Evolutionary conservation across 2,329 filamentous ascomycete genomes (phyloP), one percentile per base, ranked within the genome.

Genomic region (Aspergillus brunneoviolaceus): DNA sequence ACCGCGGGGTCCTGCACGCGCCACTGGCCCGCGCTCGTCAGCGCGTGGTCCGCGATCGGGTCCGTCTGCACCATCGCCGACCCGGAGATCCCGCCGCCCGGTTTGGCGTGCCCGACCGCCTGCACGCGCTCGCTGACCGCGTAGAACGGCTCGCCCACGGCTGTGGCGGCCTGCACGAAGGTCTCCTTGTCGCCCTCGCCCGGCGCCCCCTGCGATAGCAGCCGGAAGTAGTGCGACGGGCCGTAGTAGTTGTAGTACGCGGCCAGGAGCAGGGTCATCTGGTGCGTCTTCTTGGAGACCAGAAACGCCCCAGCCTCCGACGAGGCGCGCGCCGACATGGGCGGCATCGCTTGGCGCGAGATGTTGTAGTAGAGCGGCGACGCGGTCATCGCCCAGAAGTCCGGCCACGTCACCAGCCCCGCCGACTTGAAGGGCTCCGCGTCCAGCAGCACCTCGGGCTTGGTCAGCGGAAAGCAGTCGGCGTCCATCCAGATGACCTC

Each of bases 401-500:
- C 85, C 16, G 56, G 84, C 83, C 83, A 87, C 16, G 81, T 79
- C 16, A 87, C 76, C 55, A 86, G 72, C 14, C 85, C 85, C 1
- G 77, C 78, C 2, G 80, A 80, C 5, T 65, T 75, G 69, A 82
- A 87, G 0, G 83, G 82, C 42, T 83, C 79, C 1, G 76, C 73
- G n/a, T 78, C 71, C 63, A 87, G 82, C 14, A 87, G 70, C 4
- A 70, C 61, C 25, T 74, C 73, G 0, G 80, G 80, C 55, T 81
- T 74, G 49, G 77, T 73, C 25, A 80, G 69, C 12, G 84, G 83
- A 65, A 85, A 84, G 61, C 78, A 79, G 66, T 86, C 84, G 58
- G 82, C 81, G 66, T 87, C 85, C 67, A 87, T 80, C 71, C 84
- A 85, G 19, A 87, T 75, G 11, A 85, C 78, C 56, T 85, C 79